A percentile compares a stretch with the other conserved stretches of the same genome.
Conservation (phyloP, 2,329 filamentous ascomycete species). For the Penicillium concentricum region DNA sequence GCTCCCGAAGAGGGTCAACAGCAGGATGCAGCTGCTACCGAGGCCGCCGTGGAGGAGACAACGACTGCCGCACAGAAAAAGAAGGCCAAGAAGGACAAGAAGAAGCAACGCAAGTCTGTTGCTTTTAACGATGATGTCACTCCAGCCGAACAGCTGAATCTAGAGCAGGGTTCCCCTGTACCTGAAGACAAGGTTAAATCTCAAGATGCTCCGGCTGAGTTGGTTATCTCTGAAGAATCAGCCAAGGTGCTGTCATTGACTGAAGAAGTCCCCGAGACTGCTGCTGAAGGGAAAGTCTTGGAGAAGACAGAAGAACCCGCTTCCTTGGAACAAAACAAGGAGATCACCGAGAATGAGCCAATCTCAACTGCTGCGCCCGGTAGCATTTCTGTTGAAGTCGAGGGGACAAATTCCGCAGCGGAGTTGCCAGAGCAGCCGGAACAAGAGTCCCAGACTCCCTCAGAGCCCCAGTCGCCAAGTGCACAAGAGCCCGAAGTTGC, state of each 20-base stretch:
- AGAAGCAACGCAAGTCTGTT: conserved; percentile 23
- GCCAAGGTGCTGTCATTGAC: conserved; percentile 1
- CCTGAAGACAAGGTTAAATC: neutral
- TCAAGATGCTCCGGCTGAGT: neutral
- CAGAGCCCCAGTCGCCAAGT: neutral
- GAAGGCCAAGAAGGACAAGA: conserved; percentile 23
- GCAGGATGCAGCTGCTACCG: conserved; percentile 1
- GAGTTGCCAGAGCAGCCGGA: conserved; percentile 4
- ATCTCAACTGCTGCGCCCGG: neutral
- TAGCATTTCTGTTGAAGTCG: neutral
- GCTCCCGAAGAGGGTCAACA: neutral
- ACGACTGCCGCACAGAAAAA: conserved; percentile 18
- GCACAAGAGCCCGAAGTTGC: conserved; percentile 7
- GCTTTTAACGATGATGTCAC: conserved; percentile 7
- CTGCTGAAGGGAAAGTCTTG: neutral
- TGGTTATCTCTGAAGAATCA: conserved; percentile 1
- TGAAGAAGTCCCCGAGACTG: neutral
- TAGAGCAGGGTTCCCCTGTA: conserved; percentile 5
- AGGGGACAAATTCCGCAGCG: neutral
- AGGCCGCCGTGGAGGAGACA: conserved; percentile 7
- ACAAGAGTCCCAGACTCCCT: neutral
- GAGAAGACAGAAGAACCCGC: neutral
- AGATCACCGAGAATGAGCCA: neutral
- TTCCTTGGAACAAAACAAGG: neutral
- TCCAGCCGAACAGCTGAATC: neutral